These are phyloP conservation scores for Penicillium macrosclerotiorum DNA, from an alignment of 495 filamentous ascomycete species.

Conservation along the genomic window DNA sequence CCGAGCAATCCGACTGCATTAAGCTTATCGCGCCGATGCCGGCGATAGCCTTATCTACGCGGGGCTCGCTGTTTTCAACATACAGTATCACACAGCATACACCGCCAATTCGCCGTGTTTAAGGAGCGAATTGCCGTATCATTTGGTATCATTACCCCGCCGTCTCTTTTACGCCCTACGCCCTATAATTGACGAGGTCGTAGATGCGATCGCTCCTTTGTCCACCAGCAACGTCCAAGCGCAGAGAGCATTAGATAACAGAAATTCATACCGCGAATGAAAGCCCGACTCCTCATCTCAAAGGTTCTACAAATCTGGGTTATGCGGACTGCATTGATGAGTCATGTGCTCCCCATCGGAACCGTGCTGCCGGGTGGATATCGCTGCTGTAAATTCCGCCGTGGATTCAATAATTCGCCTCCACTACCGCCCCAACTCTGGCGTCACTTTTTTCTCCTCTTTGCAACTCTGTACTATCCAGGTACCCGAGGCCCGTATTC, in stretches of 20 bases:
- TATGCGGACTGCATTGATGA: conserved; percentile 16
- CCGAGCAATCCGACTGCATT: conserved; percentile 3
- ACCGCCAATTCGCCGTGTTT: conserved; percentile 2
- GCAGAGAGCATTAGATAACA: conserved; percentile 34
- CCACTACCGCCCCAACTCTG: conserved; percentile 6
- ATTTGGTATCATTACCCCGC: conserved; percentile 8
- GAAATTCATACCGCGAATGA: conserved; percentile 13
- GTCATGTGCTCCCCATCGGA: conserved; percentile 20
- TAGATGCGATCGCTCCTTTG: conserved; percentile 2
- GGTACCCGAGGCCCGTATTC: not conserved
- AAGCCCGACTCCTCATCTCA: conserved; percentile 1
- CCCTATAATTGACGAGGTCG: conserved; percentile 10
- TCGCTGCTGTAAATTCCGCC: conserved; percentile 15
- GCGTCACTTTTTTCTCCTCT: conserved; percentile 1
- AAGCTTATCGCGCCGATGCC: conserved; percentile 38
- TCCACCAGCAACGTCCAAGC: conserved; percentile 2
- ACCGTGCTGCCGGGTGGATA: conserved; percentile 16
- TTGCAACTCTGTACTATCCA: not conserved
- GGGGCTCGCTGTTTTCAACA: conserved; percentile 11
- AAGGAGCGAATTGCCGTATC: conserved; percentile 1
- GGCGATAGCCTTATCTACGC: conserved; percentile 45
- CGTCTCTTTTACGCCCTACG: conserved; percentile 15
- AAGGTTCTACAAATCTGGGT: conserved; percentile 6
- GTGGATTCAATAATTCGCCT: conserved; percentile 14
- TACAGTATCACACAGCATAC: conserved; percentile 6